phyloP scores from a whole-genome alignment of 2,329 filamentous ascomycete species.

The Pyricularia grisea region DNA sequence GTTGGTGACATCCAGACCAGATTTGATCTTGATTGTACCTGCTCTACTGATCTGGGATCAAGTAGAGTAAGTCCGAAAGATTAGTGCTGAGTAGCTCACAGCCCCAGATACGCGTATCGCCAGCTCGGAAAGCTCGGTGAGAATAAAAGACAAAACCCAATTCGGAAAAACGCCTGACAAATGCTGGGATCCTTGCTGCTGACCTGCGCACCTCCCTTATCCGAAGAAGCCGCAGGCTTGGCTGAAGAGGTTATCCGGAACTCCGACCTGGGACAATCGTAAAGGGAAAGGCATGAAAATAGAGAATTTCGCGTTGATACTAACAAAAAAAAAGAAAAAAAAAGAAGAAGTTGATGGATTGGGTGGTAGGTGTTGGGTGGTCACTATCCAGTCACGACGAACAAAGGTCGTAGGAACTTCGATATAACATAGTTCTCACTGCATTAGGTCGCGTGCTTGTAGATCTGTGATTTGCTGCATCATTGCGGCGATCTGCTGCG shows the following conservation, averaged over 20 bases:
- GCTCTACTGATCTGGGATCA: background rate
- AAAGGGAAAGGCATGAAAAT: background rate
- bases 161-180: background rate
- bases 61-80: background rate
- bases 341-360: background rate
- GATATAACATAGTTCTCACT: background rate
- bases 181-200: background rate
- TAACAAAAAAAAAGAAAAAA: background rate
- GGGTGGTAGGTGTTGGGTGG: background rate
- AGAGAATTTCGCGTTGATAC: background rate
- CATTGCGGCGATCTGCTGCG: slow-evolving; percentile 34
- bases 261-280: background rate
- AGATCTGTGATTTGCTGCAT: slow-evolving; percentile 38
- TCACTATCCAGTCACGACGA: background rate
- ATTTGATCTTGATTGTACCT: background rate
- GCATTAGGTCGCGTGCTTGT: background rate
- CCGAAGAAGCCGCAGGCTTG: background rate
- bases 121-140: background rate
- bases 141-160: background rate
- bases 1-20: background rate
- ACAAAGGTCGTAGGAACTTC: background rate
- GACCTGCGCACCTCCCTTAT: background rate
- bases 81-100: background rate
- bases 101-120: background rate
- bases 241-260: background rate